These are phyloP conservation scores for Aspergillus leporis DNA, from an alignment of 495 filamentous ascomycete genomes.

Conservation along the genomic window DNA sequence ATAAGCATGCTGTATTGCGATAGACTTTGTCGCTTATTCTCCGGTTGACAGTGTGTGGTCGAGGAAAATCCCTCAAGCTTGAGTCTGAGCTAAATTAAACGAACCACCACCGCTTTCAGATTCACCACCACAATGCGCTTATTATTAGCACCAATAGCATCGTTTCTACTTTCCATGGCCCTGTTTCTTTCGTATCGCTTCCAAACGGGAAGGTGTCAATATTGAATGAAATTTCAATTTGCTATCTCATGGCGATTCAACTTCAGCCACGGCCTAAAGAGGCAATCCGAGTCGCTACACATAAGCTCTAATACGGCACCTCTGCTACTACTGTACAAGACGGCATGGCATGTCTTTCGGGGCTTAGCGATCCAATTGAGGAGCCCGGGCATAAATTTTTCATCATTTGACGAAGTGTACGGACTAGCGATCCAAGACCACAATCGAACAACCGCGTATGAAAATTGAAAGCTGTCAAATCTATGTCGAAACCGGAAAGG, in stretches of 20 bases:
- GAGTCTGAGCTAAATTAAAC: background rate
- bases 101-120: background rate
- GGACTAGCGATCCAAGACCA: no score
- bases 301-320: background rate
- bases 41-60: background rate
- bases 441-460: no score
- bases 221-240: background rate
- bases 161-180: background rate
- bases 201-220: background rate
- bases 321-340: no score
- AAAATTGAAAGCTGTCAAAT: no score
- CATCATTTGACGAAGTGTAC: no score
- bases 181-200: background rate
- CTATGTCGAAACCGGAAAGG: no score
- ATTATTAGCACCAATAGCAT: background rate
- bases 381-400: no score
- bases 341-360: no score
- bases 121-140: background rate
- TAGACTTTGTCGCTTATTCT: background rate
- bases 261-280: background rate
- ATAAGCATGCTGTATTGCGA: background rate
- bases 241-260: background rate
- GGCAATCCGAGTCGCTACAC: background rate
- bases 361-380: no score
- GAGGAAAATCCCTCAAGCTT: slow-evolving; percentile 2